phyloP scores from a whole-genome alignment of 441 rosid genomes.

The Theobroma grandiflorum region DNA sequence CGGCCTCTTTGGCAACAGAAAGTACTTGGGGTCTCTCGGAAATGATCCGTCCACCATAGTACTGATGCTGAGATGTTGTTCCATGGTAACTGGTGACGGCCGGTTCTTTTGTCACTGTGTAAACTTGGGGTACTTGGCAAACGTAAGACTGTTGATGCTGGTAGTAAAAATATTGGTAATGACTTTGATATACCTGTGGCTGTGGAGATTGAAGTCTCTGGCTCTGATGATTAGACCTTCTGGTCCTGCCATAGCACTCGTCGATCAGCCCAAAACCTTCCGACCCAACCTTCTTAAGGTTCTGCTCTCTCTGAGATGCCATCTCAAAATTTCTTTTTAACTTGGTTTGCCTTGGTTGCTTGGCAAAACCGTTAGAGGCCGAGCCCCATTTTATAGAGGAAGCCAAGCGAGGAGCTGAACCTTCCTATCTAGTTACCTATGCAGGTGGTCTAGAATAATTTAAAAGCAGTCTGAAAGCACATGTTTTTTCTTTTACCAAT shows the following conservation, averaged over 20 bases:
- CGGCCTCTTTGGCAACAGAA: background rate
- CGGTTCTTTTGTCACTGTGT: background rate
- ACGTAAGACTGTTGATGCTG: background rate
- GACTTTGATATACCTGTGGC: background rate
- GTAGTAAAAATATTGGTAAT: background rate
- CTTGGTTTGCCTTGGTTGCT: background rate
- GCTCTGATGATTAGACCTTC: background rate
- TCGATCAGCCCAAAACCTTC: conserved; percentile 36
- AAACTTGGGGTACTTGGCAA: conserved; percentile 7
- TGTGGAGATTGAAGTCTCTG: background rate
- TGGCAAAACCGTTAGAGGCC: background rate
- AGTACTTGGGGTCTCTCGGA: background rate
- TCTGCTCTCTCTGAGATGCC: conserved; percentile 34
- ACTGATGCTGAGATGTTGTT: background rate
- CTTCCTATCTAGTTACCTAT: background rate
- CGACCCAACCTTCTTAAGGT: conserved; percentile 10
- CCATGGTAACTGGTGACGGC: background rate
- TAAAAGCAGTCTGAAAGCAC: background rate
- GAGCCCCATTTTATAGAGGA: conserved; percentile 8
- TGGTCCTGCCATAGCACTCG: background rate
- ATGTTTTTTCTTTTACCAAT: background rate
- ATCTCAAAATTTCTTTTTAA: background rate
- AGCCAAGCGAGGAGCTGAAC: background rate
- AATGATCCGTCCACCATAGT: background rate
- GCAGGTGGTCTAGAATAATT: background rate